Percentiles rank a stretch among this genome's conserved stretches.
These are phyloP conservation scores for Infundibulicybe gibba DNA, from an alignment of 768 basidiomycete genomes.

Conservation along the genomic window DNA sequence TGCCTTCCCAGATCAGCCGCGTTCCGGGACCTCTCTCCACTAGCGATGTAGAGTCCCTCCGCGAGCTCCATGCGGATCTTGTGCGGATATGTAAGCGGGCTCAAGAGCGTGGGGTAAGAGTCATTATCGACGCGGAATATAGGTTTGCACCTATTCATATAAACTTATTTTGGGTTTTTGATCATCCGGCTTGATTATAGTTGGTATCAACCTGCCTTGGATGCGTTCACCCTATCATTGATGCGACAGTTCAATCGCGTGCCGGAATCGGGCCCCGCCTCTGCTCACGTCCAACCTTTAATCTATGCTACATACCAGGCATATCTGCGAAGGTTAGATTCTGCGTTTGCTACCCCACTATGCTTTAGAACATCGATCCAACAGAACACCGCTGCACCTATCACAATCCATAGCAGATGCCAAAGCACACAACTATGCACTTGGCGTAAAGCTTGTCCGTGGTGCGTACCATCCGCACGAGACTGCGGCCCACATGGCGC, in stretches of 20 bases:
- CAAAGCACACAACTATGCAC: constrained; percentile 57
- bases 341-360: background rate
- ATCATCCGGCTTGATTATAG: constrained; percentile 20
- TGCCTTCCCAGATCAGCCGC: background rate
- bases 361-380: background rate
- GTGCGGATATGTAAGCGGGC: constrained; percentile 63
- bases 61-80: constrained; percentile 60
- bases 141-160: constrained; percentile 32
- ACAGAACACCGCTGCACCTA: constrained; percentile 69
- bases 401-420: constrained; percentile 64
- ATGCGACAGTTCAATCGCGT: constrained; percentile 76
- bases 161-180: background rate
- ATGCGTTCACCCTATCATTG: constrained; percentile 71
- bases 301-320: constrained; percentile 89
- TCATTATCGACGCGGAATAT: constrained; percentile 87
- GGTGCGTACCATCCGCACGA: constrained; percentile 91
- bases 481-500: constrained; percentile 39
- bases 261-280: constrained; percentile 1
- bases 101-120: constrained; percentile 53
- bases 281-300: constrained; percentile 50
- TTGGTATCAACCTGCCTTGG: constrained; percentile 81
- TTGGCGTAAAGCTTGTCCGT: constrained; percentile 90
- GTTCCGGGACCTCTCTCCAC: constrained; percentile 29
- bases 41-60: constrained; percentile 58
- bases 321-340: constrained; percentile 67